Conservation (phyloP, 1,284 basidiomycete species). For the Xerocomus amazonicus region DNA sequence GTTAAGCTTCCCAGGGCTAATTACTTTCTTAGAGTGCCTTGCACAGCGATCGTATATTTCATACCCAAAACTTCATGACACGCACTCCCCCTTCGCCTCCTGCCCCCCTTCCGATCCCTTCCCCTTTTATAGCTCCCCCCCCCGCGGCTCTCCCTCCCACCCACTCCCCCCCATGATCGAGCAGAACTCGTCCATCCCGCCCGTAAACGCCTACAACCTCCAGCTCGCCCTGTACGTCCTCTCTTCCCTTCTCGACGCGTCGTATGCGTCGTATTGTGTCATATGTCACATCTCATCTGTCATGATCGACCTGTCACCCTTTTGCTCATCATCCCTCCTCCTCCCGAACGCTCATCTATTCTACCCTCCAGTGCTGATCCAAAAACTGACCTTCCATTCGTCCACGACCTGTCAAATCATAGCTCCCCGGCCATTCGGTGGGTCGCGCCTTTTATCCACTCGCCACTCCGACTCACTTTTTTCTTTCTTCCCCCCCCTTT, state of each 20-base stretch:
- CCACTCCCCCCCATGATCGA: slow-evolving; percentile 39
- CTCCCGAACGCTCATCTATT: too few species aligned
- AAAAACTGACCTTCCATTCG: slow-evolving; percentile 38
- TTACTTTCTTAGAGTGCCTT: slow-evolving; percentile 33
- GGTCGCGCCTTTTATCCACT: slow-evolving; percentile 23
- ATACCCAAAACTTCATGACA: slow-evolving; percentile 15
- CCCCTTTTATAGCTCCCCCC: slow-evolving; percentile 18
- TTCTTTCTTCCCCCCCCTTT: slow-evolving; percentile 2
- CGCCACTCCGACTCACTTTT: slow-evolving; percentile 21
- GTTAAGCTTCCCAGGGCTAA: slow-evolving; percentile 35
- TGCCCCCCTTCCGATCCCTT: slow-evolving; percentile 7
- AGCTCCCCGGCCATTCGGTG: slow-evolving; percentile 50
- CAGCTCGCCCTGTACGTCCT: slow-evolving; percentile 55
- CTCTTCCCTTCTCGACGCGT: neutral
- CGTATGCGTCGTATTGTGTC: too few species aligned
- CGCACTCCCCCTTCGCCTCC: slow-evolving; percentile 7
- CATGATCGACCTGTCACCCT: too few species aligned
- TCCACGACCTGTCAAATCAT: slow-evolving; percentile 46
- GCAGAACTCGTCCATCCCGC: slow-evolving; percentile 15
- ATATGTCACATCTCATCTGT: too few species aligned
- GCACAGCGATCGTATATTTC: slow-evolving; percentile 37
- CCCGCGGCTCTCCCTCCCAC: neutral
- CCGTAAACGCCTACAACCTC: slow-evolving; percentile 47
- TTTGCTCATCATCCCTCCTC: too few species aligned
- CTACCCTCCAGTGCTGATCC: slow-evolving; percentile 33